Conservation (phyloP, 805 yeast genomes). For the Spathaspora passalidarum region DNA sequence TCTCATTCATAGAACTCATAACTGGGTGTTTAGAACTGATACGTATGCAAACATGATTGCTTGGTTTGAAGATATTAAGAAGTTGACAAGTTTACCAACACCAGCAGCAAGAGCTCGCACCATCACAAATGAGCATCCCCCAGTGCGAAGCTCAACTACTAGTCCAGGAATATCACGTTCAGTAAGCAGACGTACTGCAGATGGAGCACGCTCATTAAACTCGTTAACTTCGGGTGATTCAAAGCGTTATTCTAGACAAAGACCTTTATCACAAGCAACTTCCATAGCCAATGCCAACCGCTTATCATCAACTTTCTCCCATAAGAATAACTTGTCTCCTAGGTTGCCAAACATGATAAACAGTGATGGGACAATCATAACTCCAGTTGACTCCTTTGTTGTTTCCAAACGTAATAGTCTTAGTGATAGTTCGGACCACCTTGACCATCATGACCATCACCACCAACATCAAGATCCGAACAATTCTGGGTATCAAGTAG, state of each 20-base stretch:
- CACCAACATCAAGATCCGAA: constrained; percentile 8
- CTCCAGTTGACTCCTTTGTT: constrained; percentile 33
- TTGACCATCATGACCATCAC: constrained; percentile 4
- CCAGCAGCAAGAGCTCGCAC: constrained; percentile 55
- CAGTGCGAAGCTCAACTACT: constrained; percentile 3
- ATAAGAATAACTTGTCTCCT: constrained; percentile 33
- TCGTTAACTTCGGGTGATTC: constrained; percentile 3
- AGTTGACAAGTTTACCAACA: constrained; percentile 59
- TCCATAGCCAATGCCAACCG: constrained; percentile 22
- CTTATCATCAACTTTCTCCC: constrained; percentile 38
- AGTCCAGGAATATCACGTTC: not conserved
- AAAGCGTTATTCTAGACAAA: constrained; percentile 13
- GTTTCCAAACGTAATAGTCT: constrained; percentile 7
- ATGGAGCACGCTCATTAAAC: constrained; percentile 4
- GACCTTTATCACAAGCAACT: constrained; percentile 22
- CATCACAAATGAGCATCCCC: constrained; percentile 21
- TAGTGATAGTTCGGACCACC: constrained; percentile 1
- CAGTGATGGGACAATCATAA: constrained; percentile 44
- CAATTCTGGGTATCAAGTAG: constrained; percentile 3
- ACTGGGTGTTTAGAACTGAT: constrained; percentile 94
- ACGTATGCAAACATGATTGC: constrained; percentile 72
- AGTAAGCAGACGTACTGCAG: not conserved
- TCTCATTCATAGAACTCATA: constrained; percentile 75
- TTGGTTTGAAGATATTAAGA: constrained; percentile 81
- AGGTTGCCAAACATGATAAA: constrained; percentile 39